Conservation (phyloP, 2,329 filamentous ascomycete species). For the Microdochium paspali region DNA sequence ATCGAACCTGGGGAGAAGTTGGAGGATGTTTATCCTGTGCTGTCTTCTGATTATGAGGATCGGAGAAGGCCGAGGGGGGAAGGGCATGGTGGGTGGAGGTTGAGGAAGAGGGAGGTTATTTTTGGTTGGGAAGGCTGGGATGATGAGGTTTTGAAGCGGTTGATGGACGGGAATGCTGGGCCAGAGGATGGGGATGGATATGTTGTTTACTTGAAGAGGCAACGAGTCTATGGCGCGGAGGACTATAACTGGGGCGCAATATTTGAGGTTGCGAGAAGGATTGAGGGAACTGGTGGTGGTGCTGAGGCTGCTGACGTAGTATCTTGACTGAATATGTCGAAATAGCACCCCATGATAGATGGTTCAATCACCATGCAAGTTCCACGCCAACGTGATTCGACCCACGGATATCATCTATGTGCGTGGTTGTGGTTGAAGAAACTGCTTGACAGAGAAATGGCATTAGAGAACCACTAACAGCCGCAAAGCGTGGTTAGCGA, state of each 20-base stretch:
- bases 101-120: conserved; percentile 4
- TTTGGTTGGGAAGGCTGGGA: not conserved
- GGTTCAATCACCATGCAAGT: no score
- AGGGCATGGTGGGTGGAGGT: conserved; percentile 5
- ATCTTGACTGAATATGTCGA: no score
- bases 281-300: not conserved
- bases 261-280: not conserved
- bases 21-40: conserved; percentile 5
- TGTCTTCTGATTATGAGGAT: conserved; percentile 8
- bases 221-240: conserved; percentile 12
- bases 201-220: conserved; percentile 5
- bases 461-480: no score
- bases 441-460: no score
- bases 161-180: not conserved
- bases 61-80: not conserved
- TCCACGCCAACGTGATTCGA: no score
- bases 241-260: conserved; percentile 5
- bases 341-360: no score
- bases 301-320: no score
- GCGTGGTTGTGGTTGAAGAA: no score
- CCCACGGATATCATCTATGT: no score
- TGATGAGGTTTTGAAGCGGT: not conserved
- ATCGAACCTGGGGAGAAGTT: not conserved
- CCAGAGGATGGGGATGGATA: not conserved
- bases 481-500: no score